A percentile compares a stretch with the other conserved stretches of the same genome.
These are phyloP conservation scores for Purpureocillium lavendulum DNA, from an alignment of 2,329 filamentous ascomycete species.

Conservation along the genomic window DNA sequence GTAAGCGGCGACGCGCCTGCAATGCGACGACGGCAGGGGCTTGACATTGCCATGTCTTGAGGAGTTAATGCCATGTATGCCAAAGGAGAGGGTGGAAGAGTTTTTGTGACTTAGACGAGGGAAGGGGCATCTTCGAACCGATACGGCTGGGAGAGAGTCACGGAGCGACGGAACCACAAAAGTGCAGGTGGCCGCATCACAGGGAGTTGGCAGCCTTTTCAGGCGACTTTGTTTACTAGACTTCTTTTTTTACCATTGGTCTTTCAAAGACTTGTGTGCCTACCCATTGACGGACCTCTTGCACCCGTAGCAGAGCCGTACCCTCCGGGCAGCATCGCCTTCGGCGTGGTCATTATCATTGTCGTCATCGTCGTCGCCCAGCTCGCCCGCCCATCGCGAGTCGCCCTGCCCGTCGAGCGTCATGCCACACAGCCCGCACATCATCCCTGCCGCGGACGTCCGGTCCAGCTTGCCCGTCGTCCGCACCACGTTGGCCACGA, in stretches of 20 bases:
- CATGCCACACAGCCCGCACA: conserved; percentile 63
- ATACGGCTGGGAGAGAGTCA: too few species aligned
- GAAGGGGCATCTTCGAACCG: too few species aligned
- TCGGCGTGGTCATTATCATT: conserved; percentile 28
- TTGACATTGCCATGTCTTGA: too few species aligned
- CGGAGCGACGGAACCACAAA: too few species aligned
- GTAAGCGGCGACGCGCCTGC: not conserved
- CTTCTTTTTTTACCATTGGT: not conserved
- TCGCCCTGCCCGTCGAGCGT: conserved; percentile 56
- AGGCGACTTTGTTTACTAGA: not conserved
- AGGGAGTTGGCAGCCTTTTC: not conserved
- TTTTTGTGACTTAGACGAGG: too few species aligned
- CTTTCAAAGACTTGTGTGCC: too few species aligned
- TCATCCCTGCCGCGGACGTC: conserved; percentile 23
- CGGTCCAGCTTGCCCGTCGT: conserved; percentile 75
- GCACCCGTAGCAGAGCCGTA: conserved; percentile 1
- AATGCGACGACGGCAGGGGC: too few species aligned
- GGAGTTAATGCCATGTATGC: too few species aligned
- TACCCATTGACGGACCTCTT: conserved; percentile 53
- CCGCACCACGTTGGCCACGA: conserved; percentile 91
- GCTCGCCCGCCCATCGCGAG: conserved; percentile 53
- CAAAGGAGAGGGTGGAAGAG: too few species aligned
- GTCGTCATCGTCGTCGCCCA: conserved; percentile 33
- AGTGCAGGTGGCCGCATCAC: not conserved
- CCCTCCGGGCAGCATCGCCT: conserved; percentile 50